Evolutionary conservation across 805 yeast genomes (phyloP), one percentile per base, ranked within the genome.

Genomic region (Tetrapisispora pingtungensis): DNA sequence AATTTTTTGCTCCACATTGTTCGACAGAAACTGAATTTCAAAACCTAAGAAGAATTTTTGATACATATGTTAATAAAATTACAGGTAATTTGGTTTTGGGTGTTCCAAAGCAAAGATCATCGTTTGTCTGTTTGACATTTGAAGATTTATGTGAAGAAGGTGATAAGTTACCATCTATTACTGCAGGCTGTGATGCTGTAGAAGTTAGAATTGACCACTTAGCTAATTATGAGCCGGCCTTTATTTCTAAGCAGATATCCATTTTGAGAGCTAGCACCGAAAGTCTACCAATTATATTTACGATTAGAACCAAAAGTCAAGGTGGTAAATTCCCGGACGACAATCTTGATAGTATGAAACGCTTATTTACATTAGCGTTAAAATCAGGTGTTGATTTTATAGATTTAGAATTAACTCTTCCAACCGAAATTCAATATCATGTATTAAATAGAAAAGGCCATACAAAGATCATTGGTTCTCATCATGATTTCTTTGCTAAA

Each of bases 161-260:
- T n/a, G 69, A 67, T 3, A 58, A 69, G 4, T 65, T 87, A 36
- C 73, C 71, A 13, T 71, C 70, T 10, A 68, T 84, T 28, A 66
- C 80, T 7, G 70, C 74, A 43, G 97, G 96, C 3, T 75, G 81
- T 50, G 75, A 76, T 51, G 96, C 95, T 7, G 80, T 90, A 32
- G 96, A 90, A 59, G 68, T 90, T 36, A 74, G 95, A 51, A 87
- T 85, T 34, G 95, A 86, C 63, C 69, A 77, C 47, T 70, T 88
- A 48, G 64, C 73, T 43, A 69, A 74, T 8, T 68, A 67, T 49
- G 70, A 72, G 30, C 53, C 64, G 18, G 70, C 70, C 8, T 84
- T 72, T 59, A 86, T 89, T 28, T 79, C 82, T 45, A 78, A 77
- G 48, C 96, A 88, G 60, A 66, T 86, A 43, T 84, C 87, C 1